Evolutionary conservation across 805 yeast species (phyloP).

Genomic region (Starmera amethionina): DNA sequence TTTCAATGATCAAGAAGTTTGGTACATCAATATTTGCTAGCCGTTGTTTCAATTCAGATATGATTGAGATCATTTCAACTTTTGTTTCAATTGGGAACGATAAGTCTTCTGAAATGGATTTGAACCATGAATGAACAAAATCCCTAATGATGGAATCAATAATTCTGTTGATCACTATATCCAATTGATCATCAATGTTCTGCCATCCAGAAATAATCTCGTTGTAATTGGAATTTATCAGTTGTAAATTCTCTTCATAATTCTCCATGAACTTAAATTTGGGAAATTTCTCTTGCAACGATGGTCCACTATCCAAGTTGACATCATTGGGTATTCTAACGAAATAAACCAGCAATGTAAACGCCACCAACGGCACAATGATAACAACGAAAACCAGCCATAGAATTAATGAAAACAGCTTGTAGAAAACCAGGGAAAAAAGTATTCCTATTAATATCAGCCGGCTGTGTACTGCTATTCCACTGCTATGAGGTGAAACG

Average conservation of each 20-base stretch:
- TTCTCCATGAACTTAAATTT: conserved; percentile 17
- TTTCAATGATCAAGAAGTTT: conserved; percentile 41
- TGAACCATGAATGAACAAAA: conserved; percentile 50
- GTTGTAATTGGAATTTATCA: no score
- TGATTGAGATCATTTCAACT: conserved; percentile 30
- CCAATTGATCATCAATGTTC: conserved; percentile 25
- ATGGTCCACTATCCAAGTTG: not conserved
- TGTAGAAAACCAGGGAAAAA: no score
- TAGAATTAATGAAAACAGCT: no score
- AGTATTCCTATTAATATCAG: no score
- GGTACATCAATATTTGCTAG: conserved; percentile 41
- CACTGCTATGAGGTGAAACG: no score
- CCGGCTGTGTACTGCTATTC: no score
- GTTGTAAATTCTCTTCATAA: no score
- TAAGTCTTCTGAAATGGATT: conserved; percentile 28
- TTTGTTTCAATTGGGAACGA: conserved; percentile 33
- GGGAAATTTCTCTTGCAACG: conserved; percentile 7
- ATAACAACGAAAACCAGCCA: no score
- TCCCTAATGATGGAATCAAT: conserved; percentile 37
- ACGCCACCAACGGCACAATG: no score
- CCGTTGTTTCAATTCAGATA: conserved; percentile 32
- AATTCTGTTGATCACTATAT: conserved; percentile 13
- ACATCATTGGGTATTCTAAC: no score
- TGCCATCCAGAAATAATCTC: conserved; percentile 8
- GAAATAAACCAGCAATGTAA: no score